Percentiles rank a stretch among this genome's conserved stretches.
These are phyloP conservation scores for Ophiorrhiza pumila DNA, from an alignment of 257 asterid genomes.

Conservation along the genomic window DNA sequence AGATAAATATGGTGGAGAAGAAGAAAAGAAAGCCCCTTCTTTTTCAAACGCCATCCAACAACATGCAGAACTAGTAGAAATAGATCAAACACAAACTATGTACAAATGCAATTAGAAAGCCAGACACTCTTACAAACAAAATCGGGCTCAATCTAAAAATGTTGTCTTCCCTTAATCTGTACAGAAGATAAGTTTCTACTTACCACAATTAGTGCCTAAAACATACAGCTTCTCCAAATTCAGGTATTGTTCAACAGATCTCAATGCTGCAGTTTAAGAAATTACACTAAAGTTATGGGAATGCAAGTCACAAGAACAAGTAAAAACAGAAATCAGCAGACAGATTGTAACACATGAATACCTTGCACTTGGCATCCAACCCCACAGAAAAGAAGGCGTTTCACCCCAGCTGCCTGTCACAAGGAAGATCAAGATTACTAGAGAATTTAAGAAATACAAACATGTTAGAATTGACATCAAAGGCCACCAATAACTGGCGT, in stretches of 20 bases:
- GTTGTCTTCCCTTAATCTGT: background rate
- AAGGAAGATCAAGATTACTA: slow-evolving; percentile 15
- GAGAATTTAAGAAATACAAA: slow-evolving; percentile 7
- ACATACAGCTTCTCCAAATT: slow-evolving; percentile 95
- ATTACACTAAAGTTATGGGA: slow-evolving; percentile 63
- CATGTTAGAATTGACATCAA: background rate
- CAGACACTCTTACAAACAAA: background rate
- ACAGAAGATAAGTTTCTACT: slow-evolving; percentile 12
- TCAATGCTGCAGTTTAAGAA: slow-evolving; percentile 88
- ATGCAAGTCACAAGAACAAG: slow-evolving; percentile 42
- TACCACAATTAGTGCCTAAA: slow-evolving; percentile 96
- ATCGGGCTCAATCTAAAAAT: background rate
- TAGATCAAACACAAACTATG: background rate
- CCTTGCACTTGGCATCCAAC: slow-evolving; percentile 99
- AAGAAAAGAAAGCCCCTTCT: background rate
- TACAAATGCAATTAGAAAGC: background rate
- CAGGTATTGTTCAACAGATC: slow-evolving; percentile 87
- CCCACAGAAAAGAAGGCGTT: slow-evolving; percentile 95
- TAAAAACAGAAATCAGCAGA: slow-evolving; percentile 18
- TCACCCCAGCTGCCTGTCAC: slow-evolving; percentile 92
- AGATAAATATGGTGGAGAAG: background rate
- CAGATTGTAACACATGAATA: slow-evolving; percentile 27
- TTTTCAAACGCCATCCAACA: background rate
- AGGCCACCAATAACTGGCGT: background rate
- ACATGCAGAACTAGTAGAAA: background rate